phyloP scores from a whole-genome alignment of 169 alveolate species.

The Eimeria falciformis region DNA sequence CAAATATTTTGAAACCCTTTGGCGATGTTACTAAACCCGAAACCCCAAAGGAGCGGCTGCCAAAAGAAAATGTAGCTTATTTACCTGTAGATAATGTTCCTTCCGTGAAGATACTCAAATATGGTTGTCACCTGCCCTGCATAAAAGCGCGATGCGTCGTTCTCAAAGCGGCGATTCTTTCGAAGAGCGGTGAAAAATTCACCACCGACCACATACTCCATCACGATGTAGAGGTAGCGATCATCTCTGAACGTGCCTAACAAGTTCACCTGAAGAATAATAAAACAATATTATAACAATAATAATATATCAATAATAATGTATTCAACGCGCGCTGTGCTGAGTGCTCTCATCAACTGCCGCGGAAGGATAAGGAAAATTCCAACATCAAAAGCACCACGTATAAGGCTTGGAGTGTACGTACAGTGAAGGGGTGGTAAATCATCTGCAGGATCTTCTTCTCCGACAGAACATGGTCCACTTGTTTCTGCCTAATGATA shows the following conservation, averaged over 20 bases:
- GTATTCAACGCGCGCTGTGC: neutral
- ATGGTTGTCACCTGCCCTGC: slow-evolving; percentile 93
- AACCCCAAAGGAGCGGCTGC: too few relatives aligned
- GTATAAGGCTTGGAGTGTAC: neutral
- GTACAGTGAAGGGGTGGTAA: slow-evolving; percentile 79
- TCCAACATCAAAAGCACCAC: neutral
- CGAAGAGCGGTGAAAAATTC: slow-evolving; percentile 91
- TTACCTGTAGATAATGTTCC: slow-evolving; percentile 93
- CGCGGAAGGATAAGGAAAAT: neutral
- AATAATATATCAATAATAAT: neutral
- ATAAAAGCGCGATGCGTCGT: slow-evolving; percentile 87
- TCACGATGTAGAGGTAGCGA: slow-evolving; percentile 73
- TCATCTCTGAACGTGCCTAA: slow-evolving; percentile 75
- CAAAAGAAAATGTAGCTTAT: neutral
- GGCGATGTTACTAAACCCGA: neutral
- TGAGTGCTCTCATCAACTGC: neutral
- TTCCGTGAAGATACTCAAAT: slow-evolving; percentile 96
- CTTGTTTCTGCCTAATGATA: slow-evolving; percentile 85
- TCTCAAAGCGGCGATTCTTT: slow-evolving; percentile 85
- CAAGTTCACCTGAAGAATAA: slow-evolving; percentile 78
- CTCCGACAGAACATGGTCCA: slow-evolving; percentile 90
- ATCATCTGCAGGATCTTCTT: slow-evolving; percentile 82
- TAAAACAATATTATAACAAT: slow-evolving; percentile 51
- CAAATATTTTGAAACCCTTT: neutral
- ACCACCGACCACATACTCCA: slow-evolving; percentile 92